Evolutionary conservation across 352 stramenopile genomes (phyloP), one percentile per base, ranked within the genome.

Genomic region (Globisporangium parvum): DNA sequence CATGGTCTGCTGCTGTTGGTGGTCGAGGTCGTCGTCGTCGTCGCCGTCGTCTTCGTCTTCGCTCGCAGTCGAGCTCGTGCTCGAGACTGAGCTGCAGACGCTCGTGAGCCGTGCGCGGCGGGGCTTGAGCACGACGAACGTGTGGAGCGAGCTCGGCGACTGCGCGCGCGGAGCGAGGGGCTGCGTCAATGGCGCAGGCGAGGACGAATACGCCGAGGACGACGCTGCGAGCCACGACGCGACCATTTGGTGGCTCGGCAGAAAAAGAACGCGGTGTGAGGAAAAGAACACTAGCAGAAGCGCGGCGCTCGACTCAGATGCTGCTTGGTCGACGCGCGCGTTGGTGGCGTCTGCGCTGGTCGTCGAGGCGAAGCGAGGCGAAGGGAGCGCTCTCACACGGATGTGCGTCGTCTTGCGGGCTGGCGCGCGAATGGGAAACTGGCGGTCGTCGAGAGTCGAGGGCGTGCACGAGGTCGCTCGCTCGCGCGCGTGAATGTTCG

Each of bases 1-100:
- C 48, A 88, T 55, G 74, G 40, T 84, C 69, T 44, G 52, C 49
- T 21, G 12, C 17, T 64, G 39, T 23, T 70, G 45, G 2, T 47
- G n/a, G n/a, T n/a, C n/a, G 59, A 1, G 24, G 31, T 66, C 47
- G 51, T 75, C 63, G n/a, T 51, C 28, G 20, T 59, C 57, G 47
- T 63, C 54, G 9, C 54, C 52, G 2, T 55, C 45, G 53, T 67
- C 63, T 28, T 65, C 59, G 59, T 67, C 68, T 35, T 83, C 70
- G 48, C 70, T 71, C 50, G 71, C 67, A 40, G 70, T 78, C 47
- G 48, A 67, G 59, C 66, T 78, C 10, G 24, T 55, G 50, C 33
- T 51, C 48, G 66, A 73, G 28, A 59, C 51, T 0, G 70, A 70
- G 55, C 67, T 77, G 53, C 63, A 75, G 45, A 58, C 66, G 59